Evolutionary conservation across 2,329 filamentous ascomycete genomes (phyloP), one percentile per base, ranked within the genome.

Genomic region (Thyridium curvatum): DNA sequence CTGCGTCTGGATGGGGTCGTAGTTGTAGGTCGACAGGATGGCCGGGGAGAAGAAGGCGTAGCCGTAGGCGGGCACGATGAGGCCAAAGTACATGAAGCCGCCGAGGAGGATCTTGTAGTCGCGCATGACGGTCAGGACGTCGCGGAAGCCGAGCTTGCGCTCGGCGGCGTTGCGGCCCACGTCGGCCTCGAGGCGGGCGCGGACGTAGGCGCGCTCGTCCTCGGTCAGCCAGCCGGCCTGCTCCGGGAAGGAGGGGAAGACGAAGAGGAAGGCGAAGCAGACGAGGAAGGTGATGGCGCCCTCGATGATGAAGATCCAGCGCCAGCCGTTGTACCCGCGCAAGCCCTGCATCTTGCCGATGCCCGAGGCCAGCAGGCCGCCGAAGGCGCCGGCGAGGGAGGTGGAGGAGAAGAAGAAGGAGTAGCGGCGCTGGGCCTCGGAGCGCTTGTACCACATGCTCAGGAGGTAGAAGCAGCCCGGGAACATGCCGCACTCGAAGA

Each of bases 391-490:
- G 1, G 86, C 86, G 4, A 91, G 67, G 0, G 82, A 85, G 1
- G 86, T 90, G 18, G 75, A 86, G 53, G 77, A 82, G 69, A 97
- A 97, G 71, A 97, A 97, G 69, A 97, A 90, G 13, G 82, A 86
- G 64, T 90, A 96, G 21, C 93, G 81, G 53, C 88, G 87, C 62
- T 97, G 91, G 3, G 90, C 88, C 63, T 97, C 93, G 33, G 71
- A 71, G 43, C 91, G 79, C 43, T 82, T 81, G 52, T 97, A 98
- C 89, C 86, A 94, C 82, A 91, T 91, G 41, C 86, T 80, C 44
- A 89, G 80, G 8, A 90, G 65, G 53, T 89, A 85, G 55, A 84
- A 74, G 36, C 79, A 83, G 28, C 82, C 84, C 2, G 83, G 83
- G 48, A 86, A 86, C 73, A 89, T 86, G 59, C 82, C 84, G 5